These are phyloP conservation scores for Tetrapisispora pingtungensis DNA, from an alignment of 805 yeast genomes.

Conservation along the genomic window DNA sequence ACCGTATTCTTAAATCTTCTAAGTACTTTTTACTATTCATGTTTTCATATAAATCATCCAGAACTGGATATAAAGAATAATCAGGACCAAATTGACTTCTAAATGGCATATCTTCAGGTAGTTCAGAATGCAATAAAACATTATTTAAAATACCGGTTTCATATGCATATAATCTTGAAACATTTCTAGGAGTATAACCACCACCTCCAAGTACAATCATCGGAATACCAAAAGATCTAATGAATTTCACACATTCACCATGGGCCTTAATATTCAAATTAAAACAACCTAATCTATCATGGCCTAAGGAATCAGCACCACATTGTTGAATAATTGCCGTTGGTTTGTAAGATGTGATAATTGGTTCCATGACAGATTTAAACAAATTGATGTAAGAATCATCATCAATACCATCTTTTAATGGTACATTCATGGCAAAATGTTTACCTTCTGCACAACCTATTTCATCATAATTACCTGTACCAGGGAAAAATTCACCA, in stretches of 20 bases:
- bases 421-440: conserved; percentile 76
- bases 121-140: conserved; percentile 60
- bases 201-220: conserved; percentile 96
- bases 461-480: conserved; percentile 75
- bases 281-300: conserved; percentile 93
- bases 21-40: conserved; percentile 74
- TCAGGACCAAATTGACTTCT: conserved; percentile 85
- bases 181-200: conserved; percentile 96
- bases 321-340: conserved; percentile 95
- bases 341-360: conserved; percentile 80
- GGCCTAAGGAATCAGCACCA: conserved; percentile 95
- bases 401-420: conserved; percentile 91
- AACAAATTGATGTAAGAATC: conserved; percentile 36
- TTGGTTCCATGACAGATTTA: conserved; percentile 81
- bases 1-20: conserved; percentile 64
- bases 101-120: conserved; percentile 69
- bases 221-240: conserved; percentile 78
- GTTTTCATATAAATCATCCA: conserved; percentile 75
- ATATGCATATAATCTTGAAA: conserved; percentile 88
- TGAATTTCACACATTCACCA: conserved; percentile 88
- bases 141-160: conserved; percentile 85
- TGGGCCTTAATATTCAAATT: conserved; percentile 90
- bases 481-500: conserved; percentile 89
- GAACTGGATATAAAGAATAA: conserved; percentile 72
- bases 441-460: conserved; percentile 82